A percentile compares a stretch with the other conserved stretches of the same genome.
Evolutionary conservation across 2,329 filamentous ascomycete species (phyloP).

Genomic region (Scleromitrula shiraiana): DNA sequence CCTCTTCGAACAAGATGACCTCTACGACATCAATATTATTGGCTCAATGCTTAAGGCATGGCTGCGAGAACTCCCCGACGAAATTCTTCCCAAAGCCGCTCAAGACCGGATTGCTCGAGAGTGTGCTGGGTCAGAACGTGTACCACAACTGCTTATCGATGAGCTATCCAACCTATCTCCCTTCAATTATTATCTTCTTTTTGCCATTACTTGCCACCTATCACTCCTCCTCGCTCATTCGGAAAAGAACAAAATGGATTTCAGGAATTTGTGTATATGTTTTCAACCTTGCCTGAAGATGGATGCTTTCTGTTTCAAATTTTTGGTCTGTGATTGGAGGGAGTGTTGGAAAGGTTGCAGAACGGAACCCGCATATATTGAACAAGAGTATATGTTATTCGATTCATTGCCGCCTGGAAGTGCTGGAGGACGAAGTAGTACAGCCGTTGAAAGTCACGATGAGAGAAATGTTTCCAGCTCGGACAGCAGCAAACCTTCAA

Average conservation of each 20-base stretch:
- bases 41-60: conserved; percentile 95
- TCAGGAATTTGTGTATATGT: conserved; percentile 89
- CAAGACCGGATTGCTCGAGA: conserved; percentile 76
- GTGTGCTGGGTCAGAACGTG: conserved; percentile 68
- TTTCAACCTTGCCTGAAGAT: conserved; percentile 97
- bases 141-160: conserved; percentile 80
- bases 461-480: conserved; percentile 57
- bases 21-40: conserved; percentile 95
- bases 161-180: conserved; percentile 90
- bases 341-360: conserved; percentile 96
- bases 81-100: conserved; percentile 78
- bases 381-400: conserved; percentile 57
- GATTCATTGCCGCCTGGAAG: conserved; percentile 45
- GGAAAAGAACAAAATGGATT: conserved; percentile 98
- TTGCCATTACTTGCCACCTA: conserved; percentile 93
- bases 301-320: conserved; percentile 90
- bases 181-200: conserved; percentile 95
- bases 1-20: conserved; percentile 75
- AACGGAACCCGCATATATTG: conserved; percentile 74
- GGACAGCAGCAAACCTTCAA: conserved; percentile 50
- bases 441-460: conserved; percentile 33
- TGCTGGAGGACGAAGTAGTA: conserved; percentile 25
- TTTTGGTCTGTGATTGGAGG: conserved; percentile 89
- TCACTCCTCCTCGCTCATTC: conserved; percentile 85
- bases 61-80: conserved; percentile 89